phyloP scores from a whole-genome alignment of 768 basidiomycete species.

The Lyophyllum semitale region DNA sequence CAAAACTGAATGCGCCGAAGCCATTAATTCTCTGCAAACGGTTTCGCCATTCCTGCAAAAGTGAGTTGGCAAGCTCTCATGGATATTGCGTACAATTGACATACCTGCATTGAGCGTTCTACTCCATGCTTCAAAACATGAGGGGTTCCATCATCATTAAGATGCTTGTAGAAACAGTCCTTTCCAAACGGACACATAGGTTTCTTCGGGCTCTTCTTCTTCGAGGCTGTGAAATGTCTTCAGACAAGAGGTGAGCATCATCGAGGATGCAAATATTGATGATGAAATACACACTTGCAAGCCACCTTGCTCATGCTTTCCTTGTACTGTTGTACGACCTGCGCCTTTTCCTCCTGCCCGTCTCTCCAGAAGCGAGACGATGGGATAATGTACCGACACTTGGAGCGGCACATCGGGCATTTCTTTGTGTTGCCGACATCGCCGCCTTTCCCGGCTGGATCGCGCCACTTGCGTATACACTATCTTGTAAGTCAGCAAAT shows the following conservation, averaged over 20 bases:
- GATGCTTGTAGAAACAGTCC: conserved; percentile 82
- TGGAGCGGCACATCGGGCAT: conserved; percentile 75
- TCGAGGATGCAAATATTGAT: not conserved
- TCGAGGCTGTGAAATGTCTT: conserved; percentile 67
- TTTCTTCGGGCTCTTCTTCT: conserved; percentile 32
- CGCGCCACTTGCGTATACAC: conserved; percentile 84
- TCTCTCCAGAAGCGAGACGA: conserved; percentile 68
- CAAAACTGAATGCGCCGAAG: not conserved
- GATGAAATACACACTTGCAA: conserved; percentile 53
- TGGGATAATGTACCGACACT: conserved; percentile 71
- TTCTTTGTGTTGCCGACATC: conserved; percentile 67
- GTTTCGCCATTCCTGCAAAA: not conserved
- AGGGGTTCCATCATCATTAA: conserved; percentile 64
- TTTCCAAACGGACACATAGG: conserved; percentile 77
- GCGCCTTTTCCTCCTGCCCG: conserved; percentile 52
- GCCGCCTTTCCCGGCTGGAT: conserved; percentile 49
- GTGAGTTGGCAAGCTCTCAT: not conserved
- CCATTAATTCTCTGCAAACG: not conserved
- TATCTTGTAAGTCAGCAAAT: conserved; percentile 25
- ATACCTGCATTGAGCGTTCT: conserved; percentile 54
- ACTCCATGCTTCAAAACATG: conserved; percentile 58
- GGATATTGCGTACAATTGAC: conserved; percentile 10
- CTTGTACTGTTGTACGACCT: conserved; percentile 59
- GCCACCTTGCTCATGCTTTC: conserved; percentile 70
- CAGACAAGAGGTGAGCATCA: not conserved